Evolutionary conservation across 306 rosid genomes (phyloP).

Genomic region (Lablab purpureus): DNA sequence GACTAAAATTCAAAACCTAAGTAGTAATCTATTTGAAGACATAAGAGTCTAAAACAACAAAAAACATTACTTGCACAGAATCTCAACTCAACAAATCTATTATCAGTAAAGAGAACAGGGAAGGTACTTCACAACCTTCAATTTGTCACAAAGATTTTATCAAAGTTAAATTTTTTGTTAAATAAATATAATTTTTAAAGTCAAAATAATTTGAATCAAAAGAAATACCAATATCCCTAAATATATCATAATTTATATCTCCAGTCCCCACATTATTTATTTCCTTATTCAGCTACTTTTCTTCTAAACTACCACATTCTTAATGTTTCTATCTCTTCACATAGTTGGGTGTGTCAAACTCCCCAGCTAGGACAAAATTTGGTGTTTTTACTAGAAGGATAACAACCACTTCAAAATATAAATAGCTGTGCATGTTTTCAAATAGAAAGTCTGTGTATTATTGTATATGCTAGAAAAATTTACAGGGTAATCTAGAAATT

Average conservation of each 20-base stretch:
- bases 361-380: not conserved
- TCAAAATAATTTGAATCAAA: not conserved
- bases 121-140: not conserved
- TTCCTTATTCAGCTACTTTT: not conserved
- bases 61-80: not conserved
- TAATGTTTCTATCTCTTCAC: not conserved
- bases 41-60: slow-evolving; percentile 1
- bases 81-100: not conserved
- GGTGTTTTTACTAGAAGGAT: not conserved
- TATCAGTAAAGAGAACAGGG: not conserved
- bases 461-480: not conserved
- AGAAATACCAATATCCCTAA: not conserved
- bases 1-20: not conserved
- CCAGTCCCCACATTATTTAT: not conserved
- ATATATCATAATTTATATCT: not conserved
- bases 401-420: not conserved
- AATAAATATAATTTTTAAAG: not conserved
- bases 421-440: not conserved
- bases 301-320: not conserved
- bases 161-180: not conserved
- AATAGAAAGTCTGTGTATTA: not conserved
- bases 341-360: not conserved
- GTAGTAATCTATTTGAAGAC: not conserved
- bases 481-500: not conserved
- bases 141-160: not conserved